phyloP scores from a whole-genome alignment of 257 asterid genomes.

The Scutellaria baicalensis region DNA sequence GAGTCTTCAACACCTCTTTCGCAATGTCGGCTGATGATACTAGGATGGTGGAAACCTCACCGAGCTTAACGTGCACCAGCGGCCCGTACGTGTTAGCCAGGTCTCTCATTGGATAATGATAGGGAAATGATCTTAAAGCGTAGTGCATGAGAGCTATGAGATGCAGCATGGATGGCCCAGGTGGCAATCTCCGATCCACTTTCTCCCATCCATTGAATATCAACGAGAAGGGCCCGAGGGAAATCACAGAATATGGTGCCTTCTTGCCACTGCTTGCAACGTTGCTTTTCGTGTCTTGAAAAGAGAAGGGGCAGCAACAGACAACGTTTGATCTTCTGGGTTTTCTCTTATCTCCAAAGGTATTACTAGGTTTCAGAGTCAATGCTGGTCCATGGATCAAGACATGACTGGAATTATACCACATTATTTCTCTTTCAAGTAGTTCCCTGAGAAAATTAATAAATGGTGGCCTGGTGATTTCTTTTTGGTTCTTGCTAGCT shows the following conservation, averaged over 20 bases:
- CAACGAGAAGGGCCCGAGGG: background rate
- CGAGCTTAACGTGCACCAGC: conserved; percentile 17
- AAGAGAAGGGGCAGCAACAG: background rate
- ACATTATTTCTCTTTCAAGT: background rate
- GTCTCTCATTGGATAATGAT: conserved; percentile 7
- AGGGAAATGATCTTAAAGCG: conserved; percentile 4
- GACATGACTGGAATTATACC: background rate
- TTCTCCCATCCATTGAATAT: conserved; percentile 2
- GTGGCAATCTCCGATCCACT: conserved; percentile 12
- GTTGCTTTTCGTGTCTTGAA: background rate
- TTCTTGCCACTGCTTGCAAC: no score
- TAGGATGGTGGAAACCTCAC: background rate
- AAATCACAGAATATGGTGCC: background rate
- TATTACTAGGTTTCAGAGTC: background rate
- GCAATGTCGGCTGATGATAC: conserved; percentile 9
- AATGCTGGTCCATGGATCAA: background rate
- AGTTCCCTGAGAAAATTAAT: no score
- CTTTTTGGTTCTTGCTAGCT: no score
- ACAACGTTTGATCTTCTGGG: background rate
- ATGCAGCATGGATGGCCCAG: conserved; percentile 17
- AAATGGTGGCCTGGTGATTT: background rate
- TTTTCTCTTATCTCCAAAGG: background rate
- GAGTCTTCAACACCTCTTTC: conserved; percentile 14
- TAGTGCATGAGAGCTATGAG: conserved; percentile 11
- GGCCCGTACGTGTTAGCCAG: conserved; percentile 18